Percentiles rank a stretch among this genome's conserved stretches.
These are phyloP conservation scores for Phytophthora pisi DNA, from an alignment of 352 stramenopile species.

Conservation along the genomic window DNA sequence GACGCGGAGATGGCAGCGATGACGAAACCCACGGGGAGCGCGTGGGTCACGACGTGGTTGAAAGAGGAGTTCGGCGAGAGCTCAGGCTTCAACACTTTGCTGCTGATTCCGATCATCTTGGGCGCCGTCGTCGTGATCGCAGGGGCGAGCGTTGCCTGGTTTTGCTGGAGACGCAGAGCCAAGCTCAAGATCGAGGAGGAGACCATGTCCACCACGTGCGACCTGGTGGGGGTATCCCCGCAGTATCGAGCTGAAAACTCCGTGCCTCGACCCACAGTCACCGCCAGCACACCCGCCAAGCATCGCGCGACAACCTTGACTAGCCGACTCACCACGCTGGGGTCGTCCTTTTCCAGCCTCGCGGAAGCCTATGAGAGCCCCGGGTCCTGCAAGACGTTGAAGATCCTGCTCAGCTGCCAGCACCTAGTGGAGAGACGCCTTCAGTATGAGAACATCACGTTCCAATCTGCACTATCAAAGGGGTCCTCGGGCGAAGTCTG, in stretches of 20 bases:
- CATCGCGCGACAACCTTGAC: slow-evolving; percentile 22
- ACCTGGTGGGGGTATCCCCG: slow-evolving; percentile 16
- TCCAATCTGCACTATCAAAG: slow-evolving; percentile 26
- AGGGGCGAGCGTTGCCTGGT: slow-evolving; percentile 3
- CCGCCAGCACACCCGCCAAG: not conserved
- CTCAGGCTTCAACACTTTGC: slow-evolving; percentile 15
- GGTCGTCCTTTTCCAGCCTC: slow-evolving; percentile 13
- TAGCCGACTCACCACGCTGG: not conserved
- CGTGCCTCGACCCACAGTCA: slow-evolving; percentile 33
- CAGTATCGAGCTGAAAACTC: slow-evolving; percentile 30
- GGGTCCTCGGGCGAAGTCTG: slow-evolving; percentile 53
- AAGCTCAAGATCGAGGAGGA: slow-evolving; percentile 3
- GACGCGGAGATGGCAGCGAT: slow-evolving; percentile 19
- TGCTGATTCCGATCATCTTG: slow-evolving; percentile 14
- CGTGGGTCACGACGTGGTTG: slow-evolving; percentile 29
- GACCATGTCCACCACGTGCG: slow-evolving; percentile 7
- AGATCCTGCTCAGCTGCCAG: slow-evolving; percentile 24
- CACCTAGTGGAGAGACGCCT: slow-evolving; percentile 27
- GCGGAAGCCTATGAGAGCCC: slow-evolving; percentile 24
- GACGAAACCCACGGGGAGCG: slow-evolving; percentile 25
- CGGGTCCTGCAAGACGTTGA: slow-evolving; percentile 30
- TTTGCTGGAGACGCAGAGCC: slow-evolving; percentile 18
- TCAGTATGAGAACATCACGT: slow-evolving; percentile 32
- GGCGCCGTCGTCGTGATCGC: not conserved
- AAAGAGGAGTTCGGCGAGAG: slow-evolving; percentile 16